phyloP scores from a whole-genome alignment of 768 basidiomycete genomes.

The Pulveroboletus sp. region DNA sequence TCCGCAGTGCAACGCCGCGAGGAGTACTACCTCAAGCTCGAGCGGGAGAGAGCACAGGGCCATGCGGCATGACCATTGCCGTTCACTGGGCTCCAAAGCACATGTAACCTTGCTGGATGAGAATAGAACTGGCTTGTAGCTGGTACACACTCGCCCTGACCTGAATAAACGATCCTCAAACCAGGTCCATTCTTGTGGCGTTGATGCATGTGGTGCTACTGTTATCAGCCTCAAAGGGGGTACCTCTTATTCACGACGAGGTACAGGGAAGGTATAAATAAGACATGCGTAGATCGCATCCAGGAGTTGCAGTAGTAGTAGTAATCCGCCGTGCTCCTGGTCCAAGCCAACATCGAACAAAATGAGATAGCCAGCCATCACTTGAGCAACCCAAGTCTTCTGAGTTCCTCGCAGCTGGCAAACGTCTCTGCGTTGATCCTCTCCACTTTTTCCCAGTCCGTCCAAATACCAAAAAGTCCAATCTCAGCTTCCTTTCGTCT shows the following conservation, averaged over 20 bases:
- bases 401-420: slow-evolving; percentile 74
- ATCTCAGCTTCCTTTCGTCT: slow-evolving; percentile 69
- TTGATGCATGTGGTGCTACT: neutral
- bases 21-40: slow-evolving; percentile 81
- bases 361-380: slow-evolving; percentile 20
- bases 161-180: slow-evolving; percentile 9
- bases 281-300: slow-evolving; percentile 9
- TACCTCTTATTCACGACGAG: neutral
- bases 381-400: slow-evolving; percentile 51
- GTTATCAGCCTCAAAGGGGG: neutral
- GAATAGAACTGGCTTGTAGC: neutral
- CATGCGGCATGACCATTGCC: slow-evolving; percentile 7
- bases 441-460: slow-evolving; percentile 87
- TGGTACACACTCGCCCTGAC: slow-evolving; percentile 10
- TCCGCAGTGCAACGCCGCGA: slow-evolving; percentile 73
- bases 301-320: too few relatives aligned
- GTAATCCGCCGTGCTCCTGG: neutral
- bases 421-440: slow-evolving; percentile 66
- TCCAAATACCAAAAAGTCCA: slow-evolving; percentile 87
- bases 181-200: slow-evolving; percentile 17
- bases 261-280: slow-evolving; percentile 26
- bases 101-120: neutral
- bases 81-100: neutral
- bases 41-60: slow-evolving; percentile 44
- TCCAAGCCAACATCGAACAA: slow-evolving; percentile 10